These are phyloP conservation scores for Jaltomata sinuosa DNA, from an alignment of 257 asterid genomes.

Conservation along the genomic window DNA sequence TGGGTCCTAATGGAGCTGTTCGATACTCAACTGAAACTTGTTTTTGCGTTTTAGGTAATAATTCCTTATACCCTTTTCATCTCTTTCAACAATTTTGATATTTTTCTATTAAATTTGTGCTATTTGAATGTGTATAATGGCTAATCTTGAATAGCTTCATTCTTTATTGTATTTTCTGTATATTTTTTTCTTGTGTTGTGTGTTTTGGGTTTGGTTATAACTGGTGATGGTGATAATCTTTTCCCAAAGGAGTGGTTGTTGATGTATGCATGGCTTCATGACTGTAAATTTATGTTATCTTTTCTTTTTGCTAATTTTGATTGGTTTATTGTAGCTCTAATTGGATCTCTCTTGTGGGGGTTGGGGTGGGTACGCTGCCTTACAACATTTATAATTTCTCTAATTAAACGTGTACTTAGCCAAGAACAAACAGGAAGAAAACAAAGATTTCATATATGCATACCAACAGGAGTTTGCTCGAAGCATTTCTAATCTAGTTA, in stretches of 20 bases:
- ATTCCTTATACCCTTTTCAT: constrained; percentile 3
- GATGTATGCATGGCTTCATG: not conserved
- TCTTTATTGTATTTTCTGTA: no score
- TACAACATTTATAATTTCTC: not conserved
- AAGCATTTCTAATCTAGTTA: not conserved
- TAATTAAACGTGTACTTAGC: not conserved
- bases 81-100: not conserved
- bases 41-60: constrained; percentile 28
- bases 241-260: not conserved
- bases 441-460: not conserved
- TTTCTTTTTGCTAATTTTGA: not conserved
- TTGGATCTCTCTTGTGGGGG: not conserved
- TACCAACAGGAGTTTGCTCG: not conserved
- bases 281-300: not conserved
- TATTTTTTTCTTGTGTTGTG: not conserved
- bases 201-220: not conserved
- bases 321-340: not conserved
- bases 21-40: constrained; percentile 15
- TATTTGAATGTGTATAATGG: not conserved
- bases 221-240: not conserved
- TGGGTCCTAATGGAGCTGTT: constrained; percentile 25
- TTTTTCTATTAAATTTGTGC: not conserved
- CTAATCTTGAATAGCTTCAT: not conserved
- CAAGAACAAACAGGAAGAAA: not conserved
- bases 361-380: not conserved